Conservation (phyloP, 495 filamentous ascomycete species). For the Tuber borchii region DNA sequence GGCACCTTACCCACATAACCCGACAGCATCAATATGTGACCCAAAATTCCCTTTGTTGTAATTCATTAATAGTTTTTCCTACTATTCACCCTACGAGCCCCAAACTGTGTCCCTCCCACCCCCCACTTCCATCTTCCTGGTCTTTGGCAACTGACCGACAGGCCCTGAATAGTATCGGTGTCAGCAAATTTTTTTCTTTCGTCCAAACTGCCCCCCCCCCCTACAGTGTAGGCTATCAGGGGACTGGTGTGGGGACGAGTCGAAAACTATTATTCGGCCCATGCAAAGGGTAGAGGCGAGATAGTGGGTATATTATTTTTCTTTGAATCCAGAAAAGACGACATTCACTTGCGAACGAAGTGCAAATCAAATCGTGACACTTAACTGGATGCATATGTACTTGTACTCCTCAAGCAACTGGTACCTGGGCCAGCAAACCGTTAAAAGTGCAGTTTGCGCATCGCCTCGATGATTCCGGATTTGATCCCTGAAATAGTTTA, state of each 20-base stretch:
- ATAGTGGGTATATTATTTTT: neutral
- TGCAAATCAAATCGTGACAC: neutral
- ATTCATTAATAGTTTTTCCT: neutral
- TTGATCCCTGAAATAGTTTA: conserved; percentile 2
- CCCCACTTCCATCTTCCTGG: neutral
- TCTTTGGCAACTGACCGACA: neutral
- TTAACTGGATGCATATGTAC: neutral
- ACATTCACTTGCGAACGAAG: neutral
- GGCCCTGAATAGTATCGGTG: neutral
- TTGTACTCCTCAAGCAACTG: neutral
- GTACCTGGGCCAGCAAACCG: conserved; percentile 3
- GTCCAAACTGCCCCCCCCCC: neutral
- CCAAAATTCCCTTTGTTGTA: neutral
- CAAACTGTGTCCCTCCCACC: neutral
- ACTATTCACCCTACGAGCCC: neutral
- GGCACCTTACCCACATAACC: neutral
- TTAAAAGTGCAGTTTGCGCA: conserved; percentile 6
- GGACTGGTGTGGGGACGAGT: neutral
- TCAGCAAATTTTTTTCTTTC: neutral
- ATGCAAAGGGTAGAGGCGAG: neutral
- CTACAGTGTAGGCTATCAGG: neutral
- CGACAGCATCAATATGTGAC: neutral
- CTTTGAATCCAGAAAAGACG: neutral
- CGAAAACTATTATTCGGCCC: neutral
- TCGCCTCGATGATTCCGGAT: neutral